These are phyloP conservation scores for Gillenia trifoliata DNA, from an alignment of 306 rosid species.

Conservation along the genomic window DNA sequence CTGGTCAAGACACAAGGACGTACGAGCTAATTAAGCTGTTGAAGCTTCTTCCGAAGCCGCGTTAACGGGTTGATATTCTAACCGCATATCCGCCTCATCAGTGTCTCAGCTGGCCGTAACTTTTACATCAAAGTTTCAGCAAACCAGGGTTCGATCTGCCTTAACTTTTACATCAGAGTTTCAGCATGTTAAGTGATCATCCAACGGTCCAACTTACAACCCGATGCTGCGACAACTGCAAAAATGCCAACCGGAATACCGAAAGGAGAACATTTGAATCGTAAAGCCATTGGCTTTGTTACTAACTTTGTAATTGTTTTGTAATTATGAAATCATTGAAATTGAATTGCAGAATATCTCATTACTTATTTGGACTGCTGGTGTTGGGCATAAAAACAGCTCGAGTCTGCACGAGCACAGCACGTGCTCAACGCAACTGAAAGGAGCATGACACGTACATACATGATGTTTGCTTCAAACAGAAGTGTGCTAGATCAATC, in stretches of 20 bases:
- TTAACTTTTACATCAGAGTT: background rate
- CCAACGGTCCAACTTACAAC: background rate
- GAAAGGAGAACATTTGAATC: background rate
- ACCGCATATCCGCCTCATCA: background rate
- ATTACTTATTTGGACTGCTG: background rate
- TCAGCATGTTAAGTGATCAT: background rate
- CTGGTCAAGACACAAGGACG: slow-evolving; percentile 58
- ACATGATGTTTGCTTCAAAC: background rate
- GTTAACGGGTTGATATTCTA: background rate
- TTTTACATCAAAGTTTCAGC: background rate
- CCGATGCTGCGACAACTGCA: background rate
- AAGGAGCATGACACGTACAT: background rate
- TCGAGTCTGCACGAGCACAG: background rate
- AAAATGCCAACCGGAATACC: background rate
- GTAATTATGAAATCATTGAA: background rate
- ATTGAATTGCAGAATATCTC: too few species aligned
- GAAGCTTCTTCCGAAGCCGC: slow-evolving; percentile 51
- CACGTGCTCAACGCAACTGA: background rate
- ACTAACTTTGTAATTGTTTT: background rate
- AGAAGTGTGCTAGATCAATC: background rate
- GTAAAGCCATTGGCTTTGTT: background rate
- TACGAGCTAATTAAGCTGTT: slow-evolving; percentile 76
- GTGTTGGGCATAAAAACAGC: background rate
- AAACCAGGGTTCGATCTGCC: background rate
- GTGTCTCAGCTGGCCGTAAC: background rate